Base-by-base conservation (phyloP, 176 grass and related monocot genomes). In the Hyparrhenia diplandra region DNA sequence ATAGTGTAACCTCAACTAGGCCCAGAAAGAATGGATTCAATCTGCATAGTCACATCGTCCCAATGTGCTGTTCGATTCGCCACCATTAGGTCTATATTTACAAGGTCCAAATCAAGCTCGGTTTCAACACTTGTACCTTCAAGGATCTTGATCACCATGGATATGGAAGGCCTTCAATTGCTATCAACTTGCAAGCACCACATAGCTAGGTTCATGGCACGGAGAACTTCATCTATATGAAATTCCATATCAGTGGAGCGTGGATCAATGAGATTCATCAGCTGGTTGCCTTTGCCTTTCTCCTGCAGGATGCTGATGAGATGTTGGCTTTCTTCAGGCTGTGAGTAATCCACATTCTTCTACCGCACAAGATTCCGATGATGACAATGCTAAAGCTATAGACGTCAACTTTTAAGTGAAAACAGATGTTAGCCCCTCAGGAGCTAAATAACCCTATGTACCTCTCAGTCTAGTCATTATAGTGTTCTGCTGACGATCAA, bases 141-240 rank as follows among this genome's bases (percentile, higher is more conserved):
- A 71, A 91, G 84, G 78, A 88, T 43, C 76, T 90, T 86, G 61
- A 94, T 85, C 1, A 85, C 88, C n/a, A n/a, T 64, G 2, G 88
- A 41, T 88, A 94, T 91, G 60, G 79, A 79, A 79, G 91, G 88
- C 64, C 85, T 72, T 36, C 42, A 71, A 12, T 31, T 71, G 67
- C 37, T 70, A 37, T 88, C 91, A 40, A 68, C 81, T 68, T 94
- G 84, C 69, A 94, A 72, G 79, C 85, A 94, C 79, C 91, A 91
- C 73, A 86, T 36, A 12, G 83, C 79, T 29, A 91, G 31, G 4
- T 86, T 80, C 62, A 94, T 84, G 85, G 78, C 46, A 32, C 16
- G 28, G 10, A 83, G 55, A 16, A 86, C 85, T 74, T 84, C 83
- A 47, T 84, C 69, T 25, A 43, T 4, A 86, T 88, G 52, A 12